These are phyloP conservation scores for Puccinia hordei DNA, from an alignment of 1,284 basidiomycete species.

Conservation along the genomic window DNA sequence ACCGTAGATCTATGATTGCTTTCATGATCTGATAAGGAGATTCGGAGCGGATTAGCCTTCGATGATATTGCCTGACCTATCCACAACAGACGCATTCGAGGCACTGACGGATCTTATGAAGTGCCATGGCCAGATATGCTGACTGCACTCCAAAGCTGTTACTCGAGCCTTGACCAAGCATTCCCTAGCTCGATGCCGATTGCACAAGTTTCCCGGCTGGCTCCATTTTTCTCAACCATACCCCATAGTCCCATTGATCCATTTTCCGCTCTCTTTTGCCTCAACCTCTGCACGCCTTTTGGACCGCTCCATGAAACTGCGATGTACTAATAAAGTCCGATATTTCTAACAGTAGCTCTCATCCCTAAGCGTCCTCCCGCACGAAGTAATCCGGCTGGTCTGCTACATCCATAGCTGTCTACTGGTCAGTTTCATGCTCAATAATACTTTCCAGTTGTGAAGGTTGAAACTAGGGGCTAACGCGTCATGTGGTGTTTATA, in stretches of 20 bases:
- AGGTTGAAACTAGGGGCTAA: neutral
- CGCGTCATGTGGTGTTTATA: neutral
- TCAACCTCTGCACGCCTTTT: neutral
- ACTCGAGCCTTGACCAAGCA: conserved; percentile 8
- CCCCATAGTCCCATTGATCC: neutral
- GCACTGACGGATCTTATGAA: neutral
- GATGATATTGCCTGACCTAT: neutral
- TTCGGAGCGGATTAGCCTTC: neutral
- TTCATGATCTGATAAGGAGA: neutral
- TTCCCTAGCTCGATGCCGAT: conserved; percentile 31
- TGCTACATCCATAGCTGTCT: too few species aligned
- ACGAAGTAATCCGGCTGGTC: neutral
- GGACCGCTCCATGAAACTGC: conserved; percentile 14
- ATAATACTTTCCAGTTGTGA: neutral
- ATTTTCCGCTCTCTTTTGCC: neutral
- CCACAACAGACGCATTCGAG: neutral
- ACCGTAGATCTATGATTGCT: conserved; percentile 6
- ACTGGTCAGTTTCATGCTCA: neutral
- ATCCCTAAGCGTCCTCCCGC: neutral
- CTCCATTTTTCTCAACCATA: conserved; percentile 10
- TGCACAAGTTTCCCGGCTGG: conserved; percentile 30
- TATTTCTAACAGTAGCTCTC: conserved; percentile 1
- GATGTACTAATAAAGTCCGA: conserved; percentile 28
- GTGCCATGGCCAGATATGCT: neutral
- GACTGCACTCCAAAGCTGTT: neutral